A percentile compares a stretch with the other conserved stretches of the same genome.
phyloP scores from a whole-genome alignment of 1,284 basidiomycete species.

The Ustilago xerochloae region DNA sequence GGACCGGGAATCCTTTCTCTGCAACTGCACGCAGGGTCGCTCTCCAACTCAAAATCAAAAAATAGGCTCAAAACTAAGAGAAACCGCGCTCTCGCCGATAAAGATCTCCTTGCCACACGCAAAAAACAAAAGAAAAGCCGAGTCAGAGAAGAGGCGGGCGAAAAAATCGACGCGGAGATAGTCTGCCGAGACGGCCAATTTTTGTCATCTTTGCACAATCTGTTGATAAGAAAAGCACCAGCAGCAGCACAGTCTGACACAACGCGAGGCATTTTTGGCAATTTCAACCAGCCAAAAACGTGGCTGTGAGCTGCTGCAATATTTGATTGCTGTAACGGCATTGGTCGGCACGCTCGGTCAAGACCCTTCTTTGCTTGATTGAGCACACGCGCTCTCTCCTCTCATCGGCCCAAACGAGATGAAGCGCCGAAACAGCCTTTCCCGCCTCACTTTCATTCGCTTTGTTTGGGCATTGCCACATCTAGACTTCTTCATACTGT shows the following conservation, averaged over 20 bases:
- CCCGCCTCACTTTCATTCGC: no score
- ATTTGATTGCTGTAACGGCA: not conserved
- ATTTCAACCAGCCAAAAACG: not conserved
- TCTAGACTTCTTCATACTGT: no score
- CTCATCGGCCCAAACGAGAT: conserved; percentile 1
- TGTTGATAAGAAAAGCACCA: not conserved
- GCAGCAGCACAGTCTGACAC: not conserved
- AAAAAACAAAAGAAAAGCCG: not conserved
- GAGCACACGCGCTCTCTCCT: not conserved
- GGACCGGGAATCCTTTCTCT: conserved; percentile 6
- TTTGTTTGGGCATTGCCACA: no score
- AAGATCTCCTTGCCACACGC: no score
- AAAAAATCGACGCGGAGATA: not conserved
- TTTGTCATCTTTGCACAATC: conserved; percentile 11
- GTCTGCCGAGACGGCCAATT: conserved; percentile 21
- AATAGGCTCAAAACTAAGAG: not conserved
- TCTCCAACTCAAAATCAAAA: not conserved
- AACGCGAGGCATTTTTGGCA: not conserved
- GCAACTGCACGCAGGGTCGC: not conserved
- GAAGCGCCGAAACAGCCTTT: conserved; percentile 21
- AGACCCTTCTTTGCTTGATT: conserved; percentile 28
- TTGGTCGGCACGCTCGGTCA: conserved; percentile 15
- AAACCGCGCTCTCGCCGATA: no score
- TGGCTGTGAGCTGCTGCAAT: not conserved
- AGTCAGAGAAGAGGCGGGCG: no score